Percentiles rank a stretch among this genome's conserved stretches.
phyloP scores from a whole-genome alignment of 139 green algal genomes.

The Trebouxia sp. region DNA sequence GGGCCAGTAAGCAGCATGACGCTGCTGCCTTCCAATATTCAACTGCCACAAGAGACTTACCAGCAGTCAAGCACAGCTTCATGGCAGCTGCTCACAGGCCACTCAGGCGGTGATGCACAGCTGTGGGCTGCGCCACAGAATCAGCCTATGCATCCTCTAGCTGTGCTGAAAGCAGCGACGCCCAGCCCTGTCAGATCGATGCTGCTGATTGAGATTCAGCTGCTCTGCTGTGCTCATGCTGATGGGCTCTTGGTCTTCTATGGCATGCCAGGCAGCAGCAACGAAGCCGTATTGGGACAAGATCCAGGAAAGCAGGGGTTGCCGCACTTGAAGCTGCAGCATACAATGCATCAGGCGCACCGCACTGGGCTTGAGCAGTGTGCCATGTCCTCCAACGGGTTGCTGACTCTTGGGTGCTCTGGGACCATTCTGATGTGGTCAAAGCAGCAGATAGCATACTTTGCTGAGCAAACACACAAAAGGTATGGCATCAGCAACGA shows the following conservation, averaged over 20 bases:
- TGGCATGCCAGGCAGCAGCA: no score
- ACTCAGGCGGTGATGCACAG: constrained; percentile 37
- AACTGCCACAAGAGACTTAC: not conserved
- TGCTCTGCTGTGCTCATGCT: not conserved
- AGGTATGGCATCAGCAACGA: no score
- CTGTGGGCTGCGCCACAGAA: constrained; percentile 34
- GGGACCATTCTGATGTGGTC: constrained; percentile 42
- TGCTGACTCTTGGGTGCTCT: constrained; percentile 35
- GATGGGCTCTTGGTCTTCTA: not conserved
- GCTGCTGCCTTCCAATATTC: not conserved
- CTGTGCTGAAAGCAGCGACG: constrained; percentile 29
- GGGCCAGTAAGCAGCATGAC: not conserved
- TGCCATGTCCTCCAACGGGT: not conserved
- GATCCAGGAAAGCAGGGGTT: not conserved
- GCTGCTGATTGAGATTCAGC: not conserved
- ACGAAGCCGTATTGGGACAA: not conserved
- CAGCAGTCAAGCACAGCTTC: not conserved
- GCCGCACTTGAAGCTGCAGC: not conserved
- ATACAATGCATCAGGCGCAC: constrained; percentile 13
- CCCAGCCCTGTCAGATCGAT: not conserved
- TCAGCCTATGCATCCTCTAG: constrained; percentile 33
- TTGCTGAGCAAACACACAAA: constrained; percentile 12
- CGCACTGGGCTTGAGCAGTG: not conserved
- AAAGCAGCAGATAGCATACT: constrained; percentile 16
- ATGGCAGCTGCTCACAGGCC: constrained; percentile 50